phyloP scores from a whole-genome alignment of 148 eudicot species.

The Amaranthus hypochondriacus region DNA sequence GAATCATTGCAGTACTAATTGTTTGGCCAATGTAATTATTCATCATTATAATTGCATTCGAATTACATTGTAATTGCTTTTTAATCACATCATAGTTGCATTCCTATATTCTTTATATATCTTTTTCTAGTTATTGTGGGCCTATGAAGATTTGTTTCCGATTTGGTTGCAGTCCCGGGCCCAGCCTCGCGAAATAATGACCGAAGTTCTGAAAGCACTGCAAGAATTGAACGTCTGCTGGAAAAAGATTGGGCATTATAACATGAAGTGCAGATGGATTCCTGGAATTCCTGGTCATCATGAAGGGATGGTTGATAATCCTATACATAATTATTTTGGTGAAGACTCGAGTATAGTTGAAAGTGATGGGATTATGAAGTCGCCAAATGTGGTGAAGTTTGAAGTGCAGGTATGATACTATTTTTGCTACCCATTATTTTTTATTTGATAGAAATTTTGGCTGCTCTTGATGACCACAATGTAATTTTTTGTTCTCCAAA shows the following conservation, averaged over 20 bases:
- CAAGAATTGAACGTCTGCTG: conserved; percentile 83
- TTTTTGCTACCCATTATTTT: background rate
- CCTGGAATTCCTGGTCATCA: conserved; percentile 63
- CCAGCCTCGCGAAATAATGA: conserved; percentile 88
- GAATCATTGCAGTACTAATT: no score
- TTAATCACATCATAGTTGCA: no score
- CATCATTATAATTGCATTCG: no score
- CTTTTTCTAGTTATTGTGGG: no score
- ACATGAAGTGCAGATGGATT: conserved; percentile 89
- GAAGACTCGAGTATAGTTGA: background rate
- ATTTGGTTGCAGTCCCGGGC: conserved; percentile 69
- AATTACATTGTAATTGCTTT: no score
- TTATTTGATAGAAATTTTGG: background rate
- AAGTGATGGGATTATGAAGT: background rate
- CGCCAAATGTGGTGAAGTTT: conserved; percentile 63
- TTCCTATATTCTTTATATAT: no score
- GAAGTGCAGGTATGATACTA: conserved; percentile 70
- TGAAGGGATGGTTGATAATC: conserved; percentile 53
- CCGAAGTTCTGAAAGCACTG: conserved; percentile 86
- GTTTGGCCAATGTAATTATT: no score
- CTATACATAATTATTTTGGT: conserved; percentile 43
- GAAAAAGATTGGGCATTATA: conserved; percentile 94
- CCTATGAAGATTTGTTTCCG: background rate
- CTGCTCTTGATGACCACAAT: background rate
- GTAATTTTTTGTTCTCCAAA: no score